Base-by-base conservation (phyloP, 2,329 filamentous ascomycete genomes). In the Biscogniauxia marginata region DNA sequence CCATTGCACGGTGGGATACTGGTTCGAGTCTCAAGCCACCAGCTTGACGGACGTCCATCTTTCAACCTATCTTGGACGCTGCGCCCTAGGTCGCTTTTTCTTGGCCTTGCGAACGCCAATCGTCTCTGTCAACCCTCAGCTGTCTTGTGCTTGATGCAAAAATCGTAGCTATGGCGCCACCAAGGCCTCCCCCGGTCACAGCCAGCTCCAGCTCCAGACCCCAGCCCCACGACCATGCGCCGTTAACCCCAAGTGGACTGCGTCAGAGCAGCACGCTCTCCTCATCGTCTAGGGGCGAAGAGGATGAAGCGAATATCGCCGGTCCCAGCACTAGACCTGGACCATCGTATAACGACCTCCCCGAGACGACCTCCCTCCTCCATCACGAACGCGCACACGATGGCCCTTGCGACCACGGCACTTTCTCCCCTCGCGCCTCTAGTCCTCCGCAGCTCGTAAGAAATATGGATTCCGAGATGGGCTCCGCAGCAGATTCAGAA, bases 401-500 rank as follows among this genome's bases (percentile, higher is more conserved):
- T 8, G 80, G 78, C 19, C 70, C 72, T 52, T 91, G 87, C 75
- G 80, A 82, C 65, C 88, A 95, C 74, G 90, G 90, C 64, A 89
- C 89, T 16, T 91, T 93, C 67, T 91, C 89, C 46, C 87, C 89
- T 1, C 77, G 85, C 39, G 81, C 88, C 0, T 75, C 74, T 47
- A 84, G 81, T 50, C 78, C 80, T 3, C 63, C 71, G 7, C 66
- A 70, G 30, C 75, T 72, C 46, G 69, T 70, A 20, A 57, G 52
- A 7, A 58, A 66, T 53, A 54, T 65, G 50, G 70, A 67, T 39
- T 60, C 60, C 19, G 69, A 68, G 43, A 62, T 63, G 24, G 70
- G 63, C 20, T 72, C 59, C 52, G 67, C 59, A 66, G 71, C 62
- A 53, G 71, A 52, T 60, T 70, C 65, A 22, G 74, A 73, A 30